Percentiles rank a stretch among this genome's conserved stretches.
These are phyloP conservation scores for Suillus hirtellus DNA, from an alignment of 768 basidiomycete genomes.

Conservation along the genomic window DNA sequence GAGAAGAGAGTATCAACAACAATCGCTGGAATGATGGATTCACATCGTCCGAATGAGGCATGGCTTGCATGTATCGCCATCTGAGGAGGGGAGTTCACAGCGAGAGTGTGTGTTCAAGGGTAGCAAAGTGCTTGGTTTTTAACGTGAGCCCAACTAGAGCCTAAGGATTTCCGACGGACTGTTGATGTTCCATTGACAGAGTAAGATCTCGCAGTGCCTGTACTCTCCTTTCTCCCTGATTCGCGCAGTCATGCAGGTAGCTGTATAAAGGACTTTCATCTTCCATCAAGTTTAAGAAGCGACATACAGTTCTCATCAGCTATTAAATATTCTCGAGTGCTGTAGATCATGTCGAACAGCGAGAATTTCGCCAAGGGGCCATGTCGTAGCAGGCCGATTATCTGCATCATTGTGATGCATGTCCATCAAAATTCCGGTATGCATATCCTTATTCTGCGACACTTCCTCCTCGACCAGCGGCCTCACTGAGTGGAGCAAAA, in stretches of 20 bases:
- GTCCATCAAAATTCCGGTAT: constrained; percentile 43
- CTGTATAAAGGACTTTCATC: background rate
- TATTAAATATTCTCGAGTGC: constrained; percentile 97
- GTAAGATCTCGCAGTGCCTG: background rate
- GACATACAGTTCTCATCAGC: constrained; percentile 35
- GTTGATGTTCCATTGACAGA: too few relatives aligned
- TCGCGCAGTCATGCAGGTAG: background rate
- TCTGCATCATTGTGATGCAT: constrained; percentile 29
- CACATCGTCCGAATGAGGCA: background rate
- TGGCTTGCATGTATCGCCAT: background rate
- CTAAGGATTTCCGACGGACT: background rate
- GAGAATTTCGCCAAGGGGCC: constrained; percentile 95
- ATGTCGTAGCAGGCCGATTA: constrained; percentile 79
- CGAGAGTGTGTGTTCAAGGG: background rate
- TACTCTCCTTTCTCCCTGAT: background rate
- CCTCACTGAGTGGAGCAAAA: constrained; percentile 73
- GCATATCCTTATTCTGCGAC: constrained; percentile 44
- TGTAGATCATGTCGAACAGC: constrained; percentile 89
- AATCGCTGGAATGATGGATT: background rate
- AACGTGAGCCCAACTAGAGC: background rate
- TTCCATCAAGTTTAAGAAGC: background rate
- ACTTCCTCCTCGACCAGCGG: constrained; percentile 62
- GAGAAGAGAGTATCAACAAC: background rate
- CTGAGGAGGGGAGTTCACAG: background rate
- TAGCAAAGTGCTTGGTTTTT: background rate